Percentiles rank a stretch among this genome's conserved stretches.
phyloP scores from a whole-genome alignment of 2,329 filamentous ascomycete genomes.

The Cordyceps tenuipes region DNA sequence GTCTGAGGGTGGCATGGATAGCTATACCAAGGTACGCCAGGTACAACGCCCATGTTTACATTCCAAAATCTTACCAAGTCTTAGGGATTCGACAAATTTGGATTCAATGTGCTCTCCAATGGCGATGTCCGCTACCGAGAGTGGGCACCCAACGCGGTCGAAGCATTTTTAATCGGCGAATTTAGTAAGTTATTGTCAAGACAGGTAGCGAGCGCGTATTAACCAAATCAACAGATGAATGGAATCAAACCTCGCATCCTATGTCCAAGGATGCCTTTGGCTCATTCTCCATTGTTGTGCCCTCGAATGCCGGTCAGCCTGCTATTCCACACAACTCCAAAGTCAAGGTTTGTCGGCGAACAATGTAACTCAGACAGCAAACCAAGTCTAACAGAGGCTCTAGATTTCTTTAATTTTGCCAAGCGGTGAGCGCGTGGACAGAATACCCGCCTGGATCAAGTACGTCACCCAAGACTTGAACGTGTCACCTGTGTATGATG shows the following conservation, averaged over 20 bases:
- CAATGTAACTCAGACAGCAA: background rate
- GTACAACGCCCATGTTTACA: background rate
- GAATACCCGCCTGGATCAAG: slow-evolving; percentile 93
- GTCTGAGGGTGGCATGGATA: slow-evolving; percentile 79
- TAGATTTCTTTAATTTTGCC: slow-evolving; percentile 79
- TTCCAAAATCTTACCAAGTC: slow-evolving; percentile 9
- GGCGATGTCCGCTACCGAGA: slow-evolving; percentile 87
- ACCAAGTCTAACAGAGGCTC: background rate
- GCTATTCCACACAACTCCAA: slow-evolving; percentile 91
- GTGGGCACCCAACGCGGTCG: slow-evolving; percentile 86
- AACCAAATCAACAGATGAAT: slow-evolving; percentile 53
- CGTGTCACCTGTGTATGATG: slow-evolving; percentile 89
- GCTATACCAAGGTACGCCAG: slow-evolving; percentile 69
- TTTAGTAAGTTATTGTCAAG: slow-evolving; percentile 58
- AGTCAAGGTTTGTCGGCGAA: slow-evolving; percentile 62
- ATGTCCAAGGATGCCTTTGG: slow-evolving; percentile 85
- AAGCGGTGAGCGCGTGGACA: slow-evolving; percentile 72
- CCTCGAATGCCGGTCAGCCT: slow-evolving; percentile 62
- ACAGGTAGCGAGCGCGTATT: background rate
- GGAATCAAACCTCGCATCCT: slow-evolving; percentile 73
- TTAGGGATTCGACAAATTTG: slow-evolving; percentile 78
- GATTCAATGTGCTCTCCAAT: slow-evolving; percentile 71
- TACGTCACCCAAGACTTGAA: slow-evolving; percentile 89
- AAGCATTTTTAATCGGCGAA: slow-evolving; percentile 83
- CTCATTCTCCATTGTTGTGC: slow-evolving; percentile 75